Percentiles rank a stretch among this genome's conserved stretches.
Evolutionary conservation across 2,329 filamentous ascomycete genomes (phyloP).

Genomic region (Emergomyces orientalis): DNA sequence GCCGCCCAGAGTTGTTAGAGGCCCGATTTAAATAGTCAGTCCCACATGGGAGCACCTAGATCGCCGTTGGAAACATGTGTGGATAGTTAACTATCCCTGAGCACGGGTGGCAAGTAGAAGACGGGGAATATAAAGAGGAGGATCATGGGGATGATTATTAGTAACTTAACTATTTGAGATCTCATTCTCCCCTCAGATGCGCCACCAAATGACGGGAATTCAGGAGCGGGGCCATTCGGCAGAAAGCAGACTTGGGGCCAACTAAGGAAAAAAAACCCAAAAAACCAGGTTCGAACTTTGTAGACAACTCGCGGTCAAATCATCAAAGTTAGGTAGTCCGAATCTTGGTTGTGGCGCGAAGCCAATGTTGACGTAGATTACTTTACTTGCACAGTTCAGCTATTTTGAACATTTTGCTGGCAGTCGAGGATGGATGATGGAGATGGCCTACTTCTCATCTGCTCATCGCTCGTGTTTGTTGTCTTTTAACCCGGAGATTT

Average conservation of each 20-base stretch:
- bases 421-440: not conserved
- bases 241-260: not conserved
- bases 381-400: not conserved
- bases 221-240: not conserved
- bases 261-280: too few species aligned
- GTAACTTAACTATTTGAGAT: not conserved
- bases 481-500: not conserved
- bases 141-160: too few species aligned
- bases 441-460: not conserved
- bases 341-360: not conserved
- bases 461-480: not conserved
- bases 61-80: not conserved
- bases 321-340: not conserved
- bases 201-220: not conserved
- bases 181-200: not conserved
- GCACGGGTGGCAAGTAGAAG: not conserved
- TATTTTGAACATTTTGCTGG: not conserved
- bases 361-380: conserved; percentile 1
- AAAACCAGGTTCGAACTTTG: too few species aligned
- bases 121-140: not conserved
- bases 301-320: too few species aligned
- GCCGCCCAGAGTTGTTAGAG: not conserved
- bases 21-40: not conserved
- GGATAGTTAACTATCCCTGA: not conserved
- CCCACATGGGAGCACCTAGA: not conserved